phyloP scores from a whole-genome alignment of 768 basidiomycete genomes.

The Rhizopogon salebrosus region DNA sequence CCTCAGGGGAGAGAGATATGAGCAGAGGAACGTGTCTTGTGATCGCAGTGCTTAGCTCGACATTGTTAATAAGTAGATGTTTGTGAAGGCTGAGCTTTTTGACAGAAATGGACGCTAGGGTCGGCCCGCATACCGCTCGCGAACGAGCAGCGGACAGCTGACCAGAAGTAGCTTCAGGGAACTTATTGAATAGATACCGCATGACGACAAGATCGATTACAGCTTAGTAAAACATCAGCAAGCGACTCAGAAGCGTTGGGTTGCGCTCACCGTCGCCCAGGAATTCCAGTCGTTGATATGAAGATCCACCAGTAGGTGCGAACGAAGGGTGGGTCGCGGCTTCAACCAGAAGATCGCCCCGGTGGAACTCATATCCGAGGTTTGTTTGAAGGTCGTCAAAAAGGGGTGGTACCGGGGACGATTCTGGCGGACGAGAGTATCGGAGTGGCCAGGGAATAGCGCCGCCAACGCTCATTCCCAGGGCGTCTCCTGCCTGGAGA shows the following conservation, averaged over 20 bases:
- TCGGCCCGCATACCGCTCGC: slow-evolving; percentile 68
- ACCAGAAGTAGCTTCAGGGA: slow-evolving; percentile 67
- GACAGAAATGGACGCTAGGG: slow-evolving; percentile 67
- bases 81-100: slow-evolving; percentile 64
- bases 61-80: slow-evolving; percentile 61
- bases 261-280: slow-evolving; percentile 74
- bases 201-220: slow-evolving; percentile 69
- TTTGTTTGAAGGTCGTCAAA: slow-evolving; percentile 53
- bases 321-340: slow-evolving; percentile 88
- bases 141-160: slow-evolving; percentile 69
- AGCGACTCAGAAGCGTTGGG: not conserved
- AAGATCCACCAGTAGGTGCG: slow-evolving; percentile 42
- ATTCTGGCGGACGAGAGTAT: slow-evolving; percentile 32
- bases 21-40: slow-evolving; percentile 56
- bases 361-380: slow-evolving; percentile 68
- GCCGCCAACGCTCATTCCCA: slow-evolving; percentile 75
- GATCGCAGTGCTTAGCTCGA: slow-evolving; percentile 64
- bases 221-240: slow-evolving; percentile 35
- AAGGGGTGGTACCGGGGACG: slow-evolving; percentile 36
- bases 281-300: slow-evolving; percentile 86
- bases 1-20: slow-evolving; percentile 45
- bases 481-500: slow-evolving; percentile 53
- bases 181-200: slow-evolving; percentile 65
- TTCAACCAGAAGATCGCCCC: slow-evolving; percentile 60
- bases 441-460: slow-evolving; percentile 61